Base-by-base conservation (phyloP, 1,284 basidiomycete genomes). In the Cutaneotrichosporon daszewskae region DNA sequence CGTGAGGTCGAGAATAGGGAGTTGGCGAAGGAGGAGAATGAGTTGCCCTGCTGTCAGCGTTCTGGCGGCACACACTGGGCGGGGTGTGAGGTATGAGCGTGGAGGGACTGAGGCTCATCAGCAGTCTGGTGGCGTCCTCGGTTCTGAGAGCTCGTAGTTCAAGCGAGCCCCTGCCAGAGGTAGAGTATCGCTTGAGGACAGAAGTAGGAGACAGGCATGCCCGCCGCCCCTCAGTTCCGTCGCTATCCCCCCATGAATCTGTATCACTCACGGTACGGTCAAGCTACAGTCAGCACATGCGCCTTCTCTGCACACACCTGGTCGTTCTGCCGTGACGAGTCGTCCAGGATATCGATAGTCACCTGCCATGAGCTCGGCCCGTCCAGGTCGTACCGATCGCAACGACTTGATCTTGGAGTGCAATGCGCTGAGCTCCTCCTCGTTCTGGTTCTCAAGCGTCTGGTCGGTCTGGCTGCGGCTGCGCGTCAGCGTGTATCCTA, bases 361-460 rank as follows among this genome's bases (percentile, higher is more conserved):
- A 70, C 68, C 68, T 69, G 45, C 11, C 1, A 27, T 47, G 7
- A 51, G 49, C 29, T 14, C 2, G 2, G 16, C 19, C n/a, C n/a
- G n/a, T n/a, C n/a, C n/a, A n/a, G n/a, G 20, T 61, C 68, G 23
- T 45, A 69, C 69, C 31, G 62, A 65, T 38, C 68, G 53, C 34
- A 72, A 42, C 18, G 60, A 54, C 47, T 63, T 66, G 55, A 72
- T 72, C 60, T 72, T 72, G 33, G 66, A 61, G 51, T 71, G 69
- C 33, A 72, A 45, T 16, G 57, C 54, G 32, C 60, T 62, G 25
- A 72, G 46, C 52, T 70, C 68, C 29, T 69, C 68, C 23, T 72
- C 69, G 49, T 72, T 72, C 50, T 72, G 69, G 31, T 66, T 61
- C 53, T 72, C 69, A n/a, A 72, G 55, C 39, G 69, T 72, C 49